A percentile compares a stretch with the other conserved stretches of the same genome.
Conservation (phyloP, 345 rosid genomes). For the Diplotaxis tenuifolia region DNA sequence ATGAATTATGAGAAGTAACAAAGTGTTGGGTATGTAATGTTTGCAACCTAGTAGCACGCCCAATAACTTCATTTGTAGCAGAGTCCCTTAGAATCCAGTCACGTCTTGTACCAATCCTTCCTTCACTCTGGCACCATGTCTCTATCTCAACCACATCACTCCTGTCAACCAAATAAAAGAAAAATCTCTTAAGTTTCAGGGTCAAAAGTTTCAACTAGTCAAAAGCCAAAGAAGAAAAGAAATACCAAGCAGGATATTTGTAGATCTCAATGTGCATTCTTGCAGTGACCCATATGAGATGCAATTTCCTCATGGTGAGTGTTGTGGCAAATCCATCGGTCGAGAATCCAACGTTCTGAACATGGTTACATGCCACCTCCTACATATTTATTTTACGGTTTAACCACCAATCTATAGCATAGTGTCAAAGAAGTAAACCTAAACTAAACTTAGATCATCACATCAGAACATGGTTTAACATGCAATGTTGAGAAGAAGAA, state of each 20-base stretch:
- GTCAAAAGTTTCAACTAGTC: not conserved
- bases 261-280: conserved; percentile 96
- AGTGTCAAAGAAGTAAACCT: not conserved
- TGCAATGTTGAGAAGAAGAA: not conserved
- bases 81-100: conserved; percentile 80
- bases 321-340: conserved; percentile 93
- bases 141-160: conserved; percentile 94
- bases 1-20: not conserved
- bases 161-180: conserved; percentile 45
- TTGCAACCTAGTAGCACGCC: conserved; percentile 80
- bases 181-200: not conserved
- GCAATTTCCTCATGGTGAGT: conserved; percentile 79
- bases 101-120: conserved; percentile 93
- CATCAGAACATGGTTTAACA: not conserved
- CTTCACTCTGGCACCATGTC: conserved; percentile 96
- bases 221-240: not conserved
- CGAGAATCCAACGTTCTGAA: conserved; percentile 84
- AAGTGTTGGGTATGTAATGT: not conserved
- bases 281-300: conserved; percentile 98
- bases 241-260: conserved; percentile 89
- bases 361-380: conserved; percentile 97
- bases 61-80: conserved; percentile 71
- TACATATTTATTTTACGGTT: not conserved
- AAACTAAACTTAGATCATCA: not conserved
- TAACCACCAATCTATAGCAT: not conserved